Evolutionary conservation across 768 basidiomycete species (phyloP).

Genomic region (Lentinula detonsa): DNA sequence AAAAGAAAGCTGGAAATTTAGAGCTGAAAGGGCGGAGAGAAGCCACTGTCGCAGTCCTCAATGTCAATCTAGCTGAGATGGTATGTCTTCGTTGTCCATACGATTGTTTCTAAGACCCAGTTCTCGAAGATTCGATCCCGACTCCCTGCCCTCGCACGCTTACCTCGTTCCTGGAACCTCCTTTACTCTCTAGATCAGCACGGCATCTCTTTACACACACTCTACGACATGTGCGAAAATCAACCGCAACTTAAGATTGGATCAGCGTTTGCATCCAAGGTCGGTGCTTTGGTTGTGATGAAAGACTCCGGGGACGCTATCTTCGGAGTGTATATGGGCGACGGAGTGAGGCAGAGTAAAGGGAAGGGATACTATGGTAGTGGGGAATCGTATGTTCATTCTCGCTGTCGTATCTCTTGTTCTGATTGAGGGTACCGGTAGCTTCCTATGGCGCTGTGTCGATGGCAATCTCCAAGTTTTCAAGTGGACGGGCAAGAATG

Average conservation of each 20-base stretch:
- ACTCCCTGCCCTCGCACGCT: constrained; percentile 68
- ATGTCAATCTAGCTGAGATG: constrained; percentile 46
- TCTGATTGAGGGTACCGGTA: constrained; percentile 18
- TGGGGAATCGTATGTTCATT: constrained; percentile 68
- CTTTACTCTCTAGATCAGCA: constrained; percentile 93
- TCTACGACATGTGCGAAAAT: constrained; percentile 63
- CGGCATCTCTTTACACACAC: constrained; percentile 86
- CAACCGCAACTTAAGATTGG: constrained; percentile 23
- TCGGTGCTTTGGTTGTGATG: constrained; percentile 55
- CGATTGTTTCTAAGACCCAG: neutral
- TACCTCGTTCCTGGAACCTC: constrained; percentile 69
- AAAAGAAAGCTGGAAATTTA: constrained; percentile 44
- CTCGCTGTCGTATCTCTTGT: neutral
- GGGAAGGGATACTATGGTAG: constrained; percentile 76
- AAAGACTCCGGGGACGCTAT: constrained; percentile 55
- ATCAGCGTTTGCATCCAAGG: constrained; percentile 19
- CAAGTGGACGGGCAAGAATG: constrained; percentile 84
- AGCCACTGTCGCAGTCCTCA: constrained; percentile 47
- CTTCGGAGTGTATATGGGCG: constrained; percentile 84
- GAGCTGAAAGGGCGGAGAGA: constrained; percentile 51
- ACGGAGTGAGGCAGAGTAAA: constrained; percentile 55
- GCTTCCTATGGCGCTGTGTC: constrained; percentile 73
- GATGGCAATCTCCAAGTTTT: constrained; percentile 51
- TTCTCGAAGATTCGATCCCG: constrained; percentile 54
- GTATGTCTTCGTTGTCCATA: constrained; percentile 32